These are phyloP conservation scores for Cymbidium sinense DNA, from an alignment of 106 monocot genomes.

Conservation along the genomic window DNA sequence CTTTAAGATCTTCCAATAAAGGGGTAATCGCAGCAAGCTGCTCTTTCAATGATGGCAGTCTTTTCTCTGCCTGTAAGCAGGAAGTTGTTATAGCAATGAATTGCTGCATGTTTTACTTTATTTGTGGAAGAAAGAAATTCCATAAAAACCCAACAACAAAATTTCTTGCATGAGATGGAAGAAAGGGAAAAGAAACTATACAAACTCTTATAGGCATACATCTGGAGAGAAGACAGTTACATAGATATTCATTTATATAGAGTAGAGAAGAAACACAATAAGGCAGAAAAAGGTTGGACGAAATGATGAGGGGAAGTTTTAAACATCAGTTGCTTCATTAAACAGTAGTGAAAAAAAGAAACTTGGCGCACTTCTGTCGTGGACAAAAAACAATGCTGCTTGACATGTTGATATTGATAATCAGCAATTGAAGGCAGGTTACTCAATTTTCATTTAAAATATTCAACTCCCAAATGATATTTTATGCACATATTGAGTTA, in stretches of 20 bases:
- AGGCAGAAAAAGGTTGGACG: background rate
- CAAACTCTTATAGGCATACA: background rate
- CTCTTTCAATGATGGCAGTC: conserved; percentile 48
- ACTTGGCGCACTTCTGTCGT: background rate
- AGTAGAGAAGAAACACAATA: background rate
- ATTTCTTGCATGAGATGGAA: background rate
- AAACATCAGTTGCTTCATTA: background rate
- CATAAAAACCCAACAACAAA: background rate
- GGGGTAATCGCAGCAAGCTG: conserved; percentile 54
- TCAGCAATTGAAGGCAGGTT: background rate
- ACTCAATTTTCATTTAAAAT: background rate
- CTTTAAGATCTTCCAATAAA: conserved; percentile 57
- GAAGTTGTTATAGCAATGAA: conserved; percentile 1
- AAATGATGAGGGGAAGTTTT: too few relatives aligned
- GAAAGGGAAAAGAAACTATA: background rate
- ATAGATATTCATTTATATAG: background rate
- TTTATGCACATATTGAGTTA: background rate
- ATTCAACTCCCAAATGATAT: background rate
- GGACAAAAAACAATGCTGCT: too few relatives aligned
- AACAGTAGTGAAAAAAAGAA: background rate
- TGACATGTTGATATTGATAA: background rate
- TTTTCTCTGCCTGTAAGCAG: conserved; percentile 28
- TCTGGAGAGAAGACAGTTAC: background rate
- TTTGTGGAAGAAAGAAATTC: background rate
- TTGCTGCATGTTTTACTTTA: background rate